Conservation (phyloP, 805 yeast species). For the Yarrowia sp. region DNA sequence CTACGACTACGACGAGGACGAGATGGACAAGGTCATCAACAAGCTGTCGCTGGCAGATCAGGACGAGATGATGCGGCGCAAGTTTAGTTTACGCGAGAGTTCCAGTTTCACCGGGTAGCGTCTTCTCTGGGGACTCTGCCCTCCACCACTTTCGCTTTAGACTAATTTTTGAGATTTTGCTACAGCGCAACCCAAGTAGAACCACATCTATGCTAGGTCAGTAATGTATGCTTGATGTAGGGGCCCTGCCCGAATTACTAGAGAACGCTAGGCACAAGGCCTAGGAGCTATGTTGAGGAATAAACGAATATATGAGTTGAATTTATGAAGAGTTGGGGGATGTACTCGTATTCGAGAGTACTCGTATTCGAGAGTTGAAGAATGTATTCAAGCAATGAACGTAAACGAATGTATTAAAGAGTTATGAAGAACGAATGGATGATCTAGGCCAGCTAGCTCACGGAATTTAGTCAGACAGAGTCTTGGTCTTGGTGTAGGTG, state of each 20-base stretch:
- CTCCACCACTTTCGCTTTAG: constrained; percentile 9
- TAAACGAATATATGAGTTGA: no score
- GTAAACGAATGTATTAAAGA: neutral
- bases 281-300: no score
- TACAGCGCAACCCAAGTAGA: neutral
- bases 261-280: no score
- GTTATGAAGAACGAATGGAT: neutral
- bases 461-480: neutral
- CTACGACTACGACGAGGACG: constrained; percentile 28
- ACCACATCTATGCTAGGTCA: neutral
- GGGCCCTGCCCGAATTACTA: no score
- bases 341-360: no score
- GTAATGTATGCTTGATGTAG: neutral
- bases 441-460: neutral
- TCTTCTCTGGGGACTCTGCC: no score
- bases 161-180: constrained; percentile 4
- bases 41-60: constrained; percentile 26
- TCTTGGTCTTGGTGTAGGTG: constrained; percentile 7
- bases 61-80: constrained; percentile 16
- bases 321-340: no score
- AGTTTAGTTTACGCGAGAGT: constrained; percentile 22
- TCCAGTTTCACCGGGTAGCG: constrained; percentile 24
- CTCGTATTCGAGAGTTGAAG: no score
- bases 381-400: no score
- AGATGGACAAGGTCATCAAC: constrained; percentile 20